Conservation (phyloP, 1,284 basidiomycete genomes). For the Pterulicium gracile region DNA sequence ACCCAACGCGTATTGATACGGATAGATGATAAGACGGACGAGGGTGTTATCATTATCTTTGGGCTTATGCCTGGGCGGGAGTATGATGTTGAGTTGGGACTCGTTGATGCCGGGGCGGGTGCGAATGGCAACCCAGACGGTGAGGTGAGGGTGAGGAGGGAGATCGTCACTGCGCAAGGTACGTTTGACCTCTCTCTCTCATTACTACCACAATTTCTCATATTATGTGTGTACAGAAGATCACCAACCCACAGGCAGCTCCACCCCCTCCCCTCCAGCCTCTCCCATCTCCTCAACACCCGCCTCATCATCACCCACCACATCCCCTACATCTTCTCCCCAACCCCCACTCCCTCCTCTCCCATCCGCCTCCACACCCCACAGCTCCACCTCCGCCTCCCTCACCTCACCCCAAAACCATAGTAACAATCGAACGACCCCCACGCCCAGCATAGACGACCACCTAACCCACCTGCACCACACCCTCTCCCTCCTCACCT, state of each 20-base stretch:
- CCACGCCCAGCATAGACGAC: constrained; percentile 40
- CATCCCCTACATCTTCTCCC: constrained; percentile 3
- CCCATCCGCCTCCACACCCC: neutral
- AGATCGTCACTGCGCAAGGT: neutral
- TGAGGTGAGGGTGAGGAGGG: neutral
- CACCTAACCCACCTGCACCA: constrained; percentile 49
- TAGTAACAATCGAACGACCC: constrained; percentile 18
- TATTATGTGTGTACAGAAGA: constrained; percentile 1
- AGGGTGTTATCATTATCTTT: constrained; percentile 73
- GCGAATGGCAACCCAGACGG: constrained; percentile 33
- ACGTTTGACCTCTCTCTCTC: neutral
- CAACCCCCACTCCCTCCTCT: constrained; percentile 1
- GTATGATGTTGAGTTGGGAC: constrained; percentile 68
- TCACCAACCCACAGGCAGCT: constrained; percentile 5
- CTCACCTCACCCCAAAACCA: constrained; percentile 10
- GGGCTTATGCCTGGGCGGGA: constrained; percentile 70
- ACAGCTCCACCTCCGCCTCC: constrained; percentile 8
- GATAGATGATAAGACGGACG: constrained; percentile 64
- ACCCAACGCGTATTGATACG: constrained; percentile 71
- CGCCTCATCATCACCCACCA: constrained; percentile 11
- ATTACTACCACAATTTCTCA: neutral
- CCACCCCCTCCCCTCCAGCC: constrained; percentile 7
- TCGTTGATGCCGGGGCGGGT: constrained; percentile 46
- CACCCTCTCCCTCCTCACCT: constrained; percentile 39
- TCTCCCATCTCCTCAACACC: constrained; percentile 10